These are phyloP conservation scores for Colletotrichum cuscutae DNA, from an alignment of 2,329 filamentous ascomycete genomes.

Conservation along the genomic window DNA sequence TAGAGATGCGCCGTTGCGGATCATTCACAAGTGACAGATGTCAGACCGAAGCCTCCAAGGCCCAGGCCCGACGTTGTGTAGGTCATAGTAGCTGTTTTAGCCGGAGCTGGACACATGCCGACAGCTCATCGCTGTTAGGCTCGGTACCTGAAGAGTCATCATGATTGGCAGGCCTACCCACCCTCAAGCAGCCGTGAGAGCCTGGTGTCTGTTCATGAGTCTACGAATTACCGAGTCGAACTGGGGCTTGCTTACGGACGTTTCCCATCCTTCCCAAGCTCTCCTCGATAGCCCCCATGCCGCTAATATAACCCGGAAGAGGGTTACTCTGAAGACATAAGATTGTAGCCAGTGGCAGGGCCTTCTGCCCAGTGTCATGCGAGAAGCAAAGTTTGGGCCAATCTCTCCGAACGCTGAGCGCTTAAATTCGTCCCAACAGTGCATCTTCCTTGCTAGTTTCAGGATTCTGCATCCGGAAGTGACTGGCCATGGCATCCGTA, in stretches of 20 bases:
- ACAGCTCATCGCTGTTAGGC: neutral
- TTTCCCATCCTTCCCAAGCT: neutral
- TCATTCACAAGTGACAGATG: slow-evolving; percentile 19
- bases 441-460: slow-evolving; percentile 27
- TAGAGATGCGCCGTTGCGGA: slow-evolving; percentile 7
- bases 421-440: slow-evolving; percentile 23
- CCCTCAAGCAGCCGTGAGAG: neutral
- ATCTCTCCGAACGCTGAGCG: neutral
- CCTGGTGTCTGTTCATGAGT: neutral
- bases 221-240: neutral
- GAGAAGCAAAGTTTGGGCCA: slow-evolving; percentile 2
- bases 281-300: no score
- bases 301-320: neutral
- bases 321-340: slow-evolving; percentile 12
- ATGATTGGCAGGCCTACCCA: neutral
- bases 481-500: slow-evolving; percentile 20
- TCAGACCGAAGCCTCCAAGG: slow-evolving; percentile 13
- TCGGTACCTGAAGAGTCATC: neutral
- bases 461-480: slow-evolving; percentile 34
- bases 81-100: neutral
- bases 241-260: neutral
- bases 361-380: neutral
- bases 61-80: neutral
- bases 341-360: neutral
- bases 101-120: neutral